Percentiles rank a stretch among this genome's conserved stretches.
phyloP scores from a whole-genome alignment of 192 early-diverging fungal genomes.

The Mortierella hygrophila region DNA sequence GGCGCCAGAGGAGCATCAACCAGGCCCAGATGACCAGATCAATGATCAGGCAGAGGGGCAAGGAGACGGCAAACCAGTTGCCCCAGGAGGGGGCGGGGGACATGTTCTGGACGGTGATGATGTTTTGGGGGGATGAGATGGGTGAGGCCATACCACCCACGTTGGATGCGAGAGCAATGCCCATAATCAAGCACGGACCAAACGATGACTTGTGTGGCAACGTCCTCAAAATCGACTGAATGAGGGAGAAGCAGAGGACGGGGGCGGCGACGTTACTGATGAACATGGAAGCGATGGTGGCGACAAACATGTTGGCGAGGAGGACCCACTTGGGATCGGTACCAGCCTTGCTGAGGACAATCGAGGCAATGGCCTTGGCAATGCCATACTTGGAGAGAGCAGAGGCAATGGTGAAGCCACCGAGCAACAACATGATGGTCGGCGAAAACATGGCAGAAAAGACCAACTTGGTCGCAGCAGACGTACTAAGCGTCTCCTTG shows the following conservation, averaged over 20 bases:
- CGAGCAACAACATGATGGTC: slow-evolving; percentile 80
- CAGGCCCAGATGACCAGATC: slow-evolving; percentile 70
- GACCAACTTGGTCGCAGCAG: slow-evolving; percentile 69
- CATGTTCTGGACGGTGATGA: slow-evolving; percentile 78
- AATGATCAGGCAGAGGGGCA: slow-evolving; percentile 71
- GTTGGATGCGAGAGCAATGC: slow-evolving; percentile 78
- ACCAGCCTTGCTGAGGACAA: slow-evolving; percentile 74
- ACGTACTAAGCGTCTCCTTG: slow-evolving; percentile 36
- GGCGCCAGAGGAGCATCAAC: slow-evolving; percentile 70
- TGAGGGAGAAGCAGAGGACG: slow-evolving; percentile 78
- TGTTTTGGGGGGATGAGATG: slow-evolving; percentile 83
- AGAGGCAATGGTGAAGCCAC: slow-evolving; percentile 78
- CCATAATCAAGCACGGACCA: slow-evolving; percentile 74
- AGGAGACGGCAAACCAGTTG: slow-evolving; percentile 73
- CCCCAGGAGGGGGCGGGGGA: slow-evolving; percentile 72
- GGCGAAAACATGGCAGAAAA: slow-evolving; percentile 79
- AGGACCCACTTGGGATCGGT: slow-evolving; percentile 71
- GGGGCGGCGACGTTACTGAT: slow-evolving; percentile 84
- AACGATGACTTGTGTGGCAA: slow-evolving; percentile 67
- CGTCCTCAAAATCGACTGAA: slow-evolving; percentile 78
- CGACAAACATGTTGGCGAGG: slow-evolving; percentile 79
- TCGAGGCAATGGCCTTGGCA: slow-evolving; percentile 72
- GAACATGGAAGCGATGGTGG: slow-evolving; percentile 81
- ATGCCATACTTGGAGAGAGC: slow-evolving; percentile 81
- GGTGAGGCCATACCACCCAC: slow-evolving; percentile 83